A percentile compares a stretch with the other conserved stretches of the same genome.
These are phyloP conservation scores for Phytophthora podocarpi DNA, from an alignment of 352 stramenopile genomes.

Conservation along the genomic window DNA sequence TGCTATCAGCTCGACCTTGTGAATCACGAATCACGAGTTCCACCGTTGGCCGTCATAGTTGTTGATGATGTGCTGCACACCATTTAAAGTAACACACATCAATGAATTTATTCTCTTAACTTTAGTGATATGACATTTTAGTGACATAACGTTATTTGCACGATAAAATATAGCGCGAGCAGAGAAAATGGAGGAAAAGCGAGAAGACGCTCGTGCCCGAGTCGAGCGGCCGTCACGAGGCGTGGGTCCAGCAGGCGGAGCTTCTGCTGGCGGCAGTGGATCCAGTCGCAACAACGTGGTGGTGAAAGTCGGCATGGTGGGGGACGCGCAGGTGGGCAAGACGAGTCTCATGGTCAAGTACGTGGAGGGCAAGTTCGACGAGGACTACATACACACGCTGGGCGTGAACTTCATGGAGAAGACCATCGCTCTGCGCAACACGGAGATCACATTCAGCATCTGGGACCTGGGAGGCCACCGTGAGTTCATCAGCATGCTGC, in stretches of 20 bases:
- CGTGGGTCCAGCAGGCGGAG: conserved; percentile 26
- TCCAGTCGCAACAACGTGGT: conserved; percentile 87
- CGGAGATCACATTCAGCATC: conserved; percentile 96
- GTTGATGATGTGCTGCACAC: too few relatives aligned
- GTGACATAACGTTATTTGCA: conserved; percentile 9
- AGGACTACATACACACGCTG: conserved; percentile 96
- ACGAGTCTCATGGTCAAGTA: conserved; percentile 97
- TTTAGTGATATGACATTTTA: conserved; percentile 1
- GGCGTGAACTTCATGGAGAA: conserved; percentile 98
- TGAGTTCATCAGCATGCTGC: conserved; percentile 95
- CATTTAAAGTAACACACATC: too few relatives aligned
- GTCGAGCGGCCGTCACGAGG: conserved; percentile 37
- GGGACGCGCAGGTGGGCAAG: conserved; percentile 94
- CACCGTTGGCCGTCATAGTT: too few relatives aligned
- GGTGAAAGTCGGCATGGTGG: conserved; percentile 94
- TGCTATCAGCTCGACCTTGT: too few relatives aligned
- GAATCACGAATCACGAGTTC: too few relatives aligned
- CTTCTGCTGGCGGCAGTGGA: conserved; percentile 30
- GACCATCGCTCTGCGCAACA: conserved; percentile 93
- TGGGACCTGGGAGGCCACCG: conserved; percentile 94
- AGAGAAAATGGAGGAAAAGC: conserved; percentile 39
- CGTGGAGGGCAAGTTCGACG: conserved; percentile 95
- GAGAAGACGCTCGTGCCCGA: conserved; percentile 22
- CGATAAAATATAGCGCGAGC: conserved; percentile 7
- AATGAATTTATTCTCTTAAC: too few relatives aligned